These are phyloP conservation scores for Ascochyta koolunga DNA, from an alignment of 2,329 filamentous ascomycete species.

Conservation along the genomic window DNA sequence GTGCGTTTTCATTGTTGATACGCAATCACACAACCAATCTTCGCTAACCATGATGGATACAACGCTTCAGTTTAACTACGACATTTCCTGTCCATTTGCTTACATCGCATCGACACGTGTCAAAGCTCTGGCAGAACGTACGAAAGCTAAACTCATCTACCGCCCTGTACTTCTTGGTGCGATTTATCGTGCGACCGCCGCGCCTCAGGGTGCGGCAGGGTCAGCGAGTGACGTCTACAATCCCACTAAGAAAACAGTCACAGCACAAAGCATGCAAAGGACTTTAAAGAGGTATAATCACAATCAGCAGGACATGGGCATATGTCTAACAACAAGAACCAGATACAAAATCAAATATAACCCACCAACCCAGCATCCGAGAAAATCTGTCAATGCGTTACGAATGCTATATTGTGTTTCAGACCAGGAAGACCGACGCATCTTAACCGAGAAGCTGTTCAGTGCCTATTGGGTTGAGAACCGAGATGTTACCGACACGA, in stretches of 20 bases:
- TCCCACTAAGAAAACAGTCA: conserved; percentile 40
- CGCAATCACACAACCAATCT: not conserved
- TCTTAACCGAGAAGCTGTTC: conserved; percentile 35
- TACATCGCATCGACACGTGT: conserved; percentile 47
- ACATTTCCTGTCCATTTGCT: conserved; percentile 47
- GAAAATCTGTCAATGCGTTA: conserved; percentile 43
- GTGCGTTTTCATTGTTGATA: not conserved
- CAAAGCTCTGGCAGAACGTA: conserved; percentile 36
- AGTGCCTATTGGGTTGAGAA: conserved; percentile 43
- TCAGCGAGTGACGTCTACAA: conserved; percentile 46
- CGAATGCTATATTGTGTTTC: conserved; percentile 34
- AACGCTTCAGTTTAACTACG: conserved; percentile 13
- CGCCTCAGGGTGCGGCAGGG: conserved; percentile 44
- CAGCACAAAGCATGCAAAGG: conserved; percentile 34
- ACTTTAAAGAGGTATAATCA: conserved; percentile 28
- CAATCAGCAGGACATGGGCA: not conserved
- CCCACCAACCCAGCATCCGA: conserved; percentile 40
- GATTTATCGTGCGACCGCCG: conserved; percentile 45
- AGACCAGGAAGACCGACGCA: conserved; percentile 24
- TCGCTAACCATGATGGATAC: conserved; percentile 1
- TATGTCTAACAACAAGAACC: not conserved
- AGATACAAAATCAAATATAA: conserved; percentile 37
- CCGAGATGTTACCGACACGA: conserved; percentile 32
- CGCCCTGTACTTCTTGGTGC: conserved; percentile 43
- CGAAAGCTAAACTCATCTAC: conserved; percentile 32